These are phyloP conservation scores for Eudorina sp. DNA, from an alignment of 139 green algal species.

Conservation along the genomic window DNA sequence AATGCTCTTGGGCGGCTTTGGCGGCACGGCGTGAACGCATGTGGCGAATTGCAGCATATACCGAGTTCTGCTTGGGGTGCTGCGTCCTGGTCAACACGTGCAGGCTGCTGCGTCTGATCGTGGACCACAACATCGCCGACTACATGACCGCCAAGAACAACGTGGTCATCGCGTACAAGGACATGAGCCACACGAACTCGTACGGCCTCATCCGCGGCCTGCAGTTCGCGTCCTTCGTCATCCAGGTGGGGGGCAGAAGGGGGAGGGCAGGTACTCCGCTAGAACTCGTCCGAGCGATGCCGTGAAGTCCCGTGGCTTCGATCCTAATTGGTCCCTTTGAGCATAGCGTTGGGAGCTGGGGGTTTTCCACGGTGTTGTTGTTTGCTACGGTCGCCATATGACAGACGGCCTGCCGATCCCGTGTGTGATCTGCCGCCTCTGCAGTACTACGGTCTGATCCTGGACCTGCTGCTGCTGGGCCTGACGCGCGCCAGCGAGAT, in stretches of 20 bases:
- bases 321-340: too few relatives aligned
- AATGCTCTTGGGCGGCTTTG: too few relatives aligned
- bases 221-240: conserved; percentile 97
- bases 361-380: too few relatives aligned
- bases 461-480: conserved; percentile 98
- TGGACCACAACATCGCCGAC: conserved; percentile 99
- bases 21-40: too few relatives aligned
- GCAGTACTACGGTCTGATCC: conserved; percentile 95
- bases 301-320: too few relatives aligned
- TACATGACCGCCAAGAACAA: conserved; percentile 97
- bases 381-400: not conserved
- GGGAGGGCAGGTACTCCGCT: too few relatives aligned
- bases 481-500: conserved; percentile 96
- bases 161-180: conserved; percentile 93
- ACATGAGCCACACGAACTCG: conserved; percentile 99
- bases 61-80: too few relatives aligned
- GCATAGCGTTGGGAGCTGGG: too few relatives aligned
- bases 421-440: too few relatives aligned
- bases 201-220: conserved; percentile 98
- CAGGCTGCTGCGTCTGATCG: conserved; percentile 95
- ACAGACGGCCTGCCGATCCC: too few relatives aligned
- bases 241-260: conserved; percentile 75
- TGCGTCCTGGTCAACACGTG: not conserved
- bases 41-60: not conserved
- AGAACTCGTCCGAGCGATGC: too few relatives aligned